A percentile compares a stretch with the other conserved stretches of the same genome.
Evolutionary conservation across 352 stramenopile genomes (phyloP).

Genomic region (Thraustochytrium striatum): DNA sequence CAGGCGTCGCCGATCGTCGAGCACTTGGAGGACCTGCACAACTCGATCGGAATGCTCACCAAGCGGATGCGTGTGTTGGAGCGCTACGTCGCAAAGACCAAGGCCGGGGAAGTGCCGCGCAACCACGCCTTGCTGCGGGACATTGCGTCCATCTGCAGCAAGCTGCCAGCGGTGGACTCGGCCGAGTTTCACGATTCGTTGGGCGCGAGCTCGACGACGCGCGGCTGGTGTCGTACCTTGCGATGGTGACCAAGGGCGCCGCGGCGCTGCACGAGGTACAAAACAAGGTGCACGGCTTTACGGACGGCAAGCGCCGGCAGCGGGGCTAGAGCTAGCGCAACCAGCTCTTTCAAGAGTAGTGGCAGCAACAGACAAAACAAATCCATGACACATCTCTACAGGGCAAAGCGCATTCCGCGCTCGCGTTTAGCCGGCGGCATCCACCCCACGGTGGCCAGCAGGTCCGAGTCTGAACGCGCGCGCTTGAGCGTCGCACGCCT

Average conservation of each 20-base stretch:
- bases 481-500: too few species aligned
- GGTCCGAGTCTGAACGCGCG: not conserved
- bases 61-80: constrained; percentile 71
- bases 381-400: too few species aligned
- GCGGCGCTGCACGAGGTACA: constrained; percentile 71
- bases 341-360: too few species aligned
- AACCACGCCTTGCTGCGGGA: constrained; percentile 73
- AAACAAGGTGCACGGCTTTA: constrained; percentile 70
- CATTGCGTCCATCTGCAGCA: constrained; percentile 75
- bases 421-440: too few species aligned
- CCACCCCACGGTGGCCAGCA: not conserved
- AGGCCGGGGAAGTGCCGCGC: constrained; percentile 67
- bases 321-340: not conserved
- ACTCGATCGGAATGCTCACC: constrained; percentile 69
- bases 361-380: too few species aligned
- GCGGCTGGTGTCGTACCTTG: constrained; percentile 71
- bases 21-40: constrained; percentile 57
- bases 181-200: constrained; percentile 70
- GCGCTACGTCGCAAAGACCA: constrained; percentile 67
- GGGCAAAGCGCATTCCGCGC: too few species aligned
- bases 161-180: constrained; percentile 70
- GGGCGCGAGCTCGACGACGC: constrained; percentile 68
- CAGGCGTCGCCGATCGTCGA: constrained; percentile 66
- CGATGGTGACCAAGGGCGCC: constrained; percentile 72
- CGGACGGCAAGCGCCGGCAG: not conserved